Evolutionary conservation across 345 rosid genomes (phyloP).

Genomic region (Laguncularia racemosa): DNA sequence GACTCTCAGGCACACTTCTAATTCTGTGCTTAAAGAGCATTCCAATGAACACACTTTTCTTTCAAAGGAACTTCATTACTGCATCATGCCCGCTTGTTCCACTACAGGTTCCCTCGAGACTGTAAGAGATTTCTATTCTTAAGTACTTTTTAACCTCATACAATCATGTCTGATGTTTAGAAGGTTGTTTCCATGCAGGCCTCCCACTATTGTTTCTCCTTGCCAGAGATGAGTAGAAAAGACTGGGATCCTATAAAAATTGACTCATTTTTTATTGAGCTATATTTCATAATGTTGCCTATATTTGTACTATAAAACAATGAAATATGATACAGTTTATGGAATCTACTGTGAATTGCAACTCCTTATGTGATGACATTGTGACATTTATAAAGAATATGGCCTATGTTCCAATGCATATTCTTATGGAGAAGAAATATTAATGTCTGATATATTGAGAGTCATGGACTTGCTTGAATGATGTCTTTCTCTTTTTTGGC

Average conservation of each 20-base stretch:
- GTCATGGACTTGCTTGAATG: not conserved
- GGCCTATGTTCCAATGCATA: not conserved
- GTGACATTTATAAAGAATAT: no score
- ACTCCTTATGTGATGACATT: no score
- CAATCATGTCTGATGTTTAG: no score
- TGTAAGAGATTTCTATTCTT: conserved; percentile 21
- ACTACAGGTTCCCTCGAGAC: conserved; percentile 53
- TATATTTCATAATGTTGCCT: no score
- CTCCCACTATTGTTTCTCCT: no score
- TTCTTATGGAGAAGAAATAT: not conserved
- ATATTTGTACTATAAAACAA: no score
- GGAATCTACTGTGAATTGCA: no score
- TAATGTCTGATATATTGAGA: not conserved
- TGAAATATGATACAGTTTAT: no score
- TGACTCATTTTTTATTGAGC: no score
- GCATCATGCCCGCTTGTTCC: conserved; percentile 39
- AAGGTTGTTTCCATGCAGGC: no score
- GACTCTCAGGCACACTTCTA: not conserved
- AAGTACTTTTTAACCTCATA: not conserved
- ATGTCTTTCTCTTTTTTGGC: not conserved
- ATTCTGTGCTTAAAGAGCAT: not conserved
- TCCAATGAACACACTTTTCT: conserved; percentile 21
- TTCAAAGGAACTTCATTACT: conserved; percentile 29
- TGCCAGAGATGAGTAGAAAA: no score
- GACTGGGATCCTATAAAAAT: no score